A percentile compares a stretch with the other conserved stretches of the same genome.
Conservation (phyloP, 257 asterid genomes). For the Jacaranda copaia region DNA sequence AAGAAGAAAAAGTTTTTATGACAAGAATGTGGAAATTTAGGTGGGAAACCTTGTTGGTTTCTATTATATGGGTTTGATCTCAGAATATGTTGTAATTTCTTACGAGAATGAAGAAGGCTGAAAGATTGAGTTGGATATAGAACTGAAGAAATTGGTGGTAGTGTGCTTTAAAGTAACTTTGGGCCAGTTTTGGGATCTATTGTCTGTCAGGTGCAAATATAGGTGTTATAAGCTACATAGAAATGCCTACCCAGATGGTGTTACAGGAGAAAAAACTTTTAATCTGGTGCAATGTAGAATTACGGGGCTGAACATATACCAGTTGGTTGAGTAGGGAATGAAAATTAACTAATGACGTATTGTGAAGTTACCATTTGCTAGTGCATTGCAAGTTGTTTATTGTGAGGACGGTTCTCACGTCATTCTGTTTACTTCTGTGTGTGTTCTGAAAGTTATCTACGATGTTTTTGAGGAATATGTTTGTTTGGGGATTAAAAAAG, state of each 20-base stretch:
- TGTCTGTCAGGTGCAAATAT: not conserved
- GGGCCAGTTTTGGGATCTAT: not conserved
- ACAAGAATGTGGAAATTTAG: not conserved
- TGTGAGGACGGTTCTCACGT: not conserved
- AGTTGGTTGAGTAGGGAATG: not conserved
- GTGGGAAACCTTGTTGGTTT: not conserved
- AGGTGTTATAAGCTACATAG: not conserved
- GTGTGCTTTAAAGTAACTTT: not conserved
- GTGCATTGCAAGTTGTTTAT: not conserved
- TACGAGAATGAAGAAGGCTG: not conserved
- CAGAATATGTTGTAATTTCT: not conserved
- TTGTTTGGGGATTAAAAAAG: too few relatives aligned
- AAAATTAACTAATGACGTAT: not conserved
- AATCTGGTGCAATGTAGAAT: not conserved
- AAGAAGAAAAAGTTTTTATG: too few relatives aligned
- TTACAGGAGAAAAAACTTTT: not conserved
- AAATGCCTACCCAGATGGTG: not conserved
- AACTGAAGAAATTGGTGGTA: not conserved
- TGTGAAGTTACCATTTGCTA: not conserved
- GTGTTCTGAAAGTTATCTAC: not conserved
- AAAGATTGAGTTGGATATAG: not conserved
- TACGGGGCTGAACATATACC: not conserved
- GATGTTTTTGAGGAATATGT: too few relatives aligned
- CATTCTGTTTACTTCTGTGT: not conserved
- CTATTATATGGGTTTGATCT: not conserved